Evolutionary conservation across 2,329 filamentous ascomycete species (phyloP), one percentile per base, ranked within the genome.

Genomic region (Juglanconis oblonga): DNA sequence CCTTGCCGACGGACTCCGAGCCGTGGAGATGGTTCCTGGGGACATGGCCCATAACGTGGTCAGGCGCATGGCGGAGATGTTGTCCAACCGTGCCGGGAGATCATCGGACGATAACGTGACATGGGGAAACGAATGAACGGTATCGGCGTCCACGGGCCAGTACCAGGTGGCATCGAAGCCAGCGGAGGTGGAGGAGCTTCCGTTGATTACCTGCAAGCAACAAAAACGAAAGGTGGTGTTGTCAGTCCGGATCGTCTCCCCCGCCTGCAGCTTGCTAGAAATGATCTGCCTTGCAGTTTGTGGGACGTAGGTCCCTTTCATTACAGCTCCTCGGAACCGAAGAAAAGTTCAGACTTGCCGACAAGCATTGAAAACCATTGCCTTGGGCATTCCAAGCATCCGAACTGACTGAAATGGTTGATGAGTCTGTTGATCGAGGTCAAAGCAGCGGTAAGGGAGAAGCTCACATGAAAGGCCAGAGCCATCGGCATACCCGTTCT

Each of bases 81-180:
- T 70, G 48, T 67, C 66, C 58, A 73, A 57, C 62, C 65, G 52
- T 24, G 64, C 64, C 11, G 71, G 70, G 13, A 72, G 65, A 36
- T 64, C 58, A 6, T 62, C 62, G 49, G 67, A 64, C 33, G 65
- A 65, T 52, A 72, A 65, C 49, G 70, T 70, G 44, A 73, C 71
- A 64, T 72, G 71, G 57, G 71, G 71, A 62, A 69, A 73, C 4
- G 71, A 72, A 55, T 73, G 70, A 31, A 73, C 71, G 5, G 64
- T 63, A 17, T 62, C 62, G 6, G 65, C 63, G 42, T 68, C 60
- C 52, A 62, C 64, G 7, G 65, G 64, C 71, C 71, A 73, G 52
- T 58, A 62, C 71, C 71, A 73, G n/a, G 68, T 71, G 33, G 69
- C 69, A 55, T 71, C 70, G 35, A 73, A 72, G 4, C 69, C 63